phyloP scores from a whole-genome alignment of 805 yeast species.

The Pichia deserticola region DNA sequence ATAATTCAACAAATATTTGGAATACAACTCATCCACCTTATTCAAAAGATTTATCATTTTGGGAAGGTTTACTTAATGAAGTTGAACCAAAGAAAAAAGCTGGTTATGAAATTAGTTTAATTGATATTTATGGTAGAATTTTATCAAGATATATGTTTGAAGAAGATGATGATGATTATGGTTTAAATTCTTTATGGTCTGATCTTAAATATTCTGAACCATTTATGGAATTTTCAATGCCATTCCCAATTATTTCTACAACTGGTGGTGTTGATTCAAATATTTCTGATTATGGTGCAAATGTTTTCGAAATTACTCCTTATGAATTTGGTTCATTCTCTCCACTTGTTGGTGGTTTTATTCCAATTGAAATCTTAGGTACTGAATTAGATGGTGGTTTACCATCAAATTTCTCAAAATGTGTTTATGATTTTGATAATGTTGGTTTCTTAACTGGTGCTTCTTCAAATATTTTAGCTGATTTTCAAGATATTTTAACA shows the following conservation, averaged over 20 bases:
- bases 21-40: constrained; percentile 52
- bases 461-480: constrained; percentile 58
- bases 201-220: constrained; percentile 49
- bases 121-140: constrained; percentile 70
- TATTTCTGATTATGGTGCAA: constrained; percentile 48
- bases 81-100: constrained; percentile 42
- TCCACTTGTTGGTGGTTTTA: constrained; percentile 53
- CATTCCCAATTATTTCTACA: constrained; percentile 57
- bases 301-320: constrained; percentile 54
- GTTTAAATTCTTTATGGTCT: constrained; percentile 50
- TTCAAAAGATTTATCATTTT: constrained; percentile 42
- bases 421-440: constrained; percentile 65
- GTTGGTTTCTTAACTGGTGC: constrained; percentile 73
- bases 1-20: constrained; percentile 43
- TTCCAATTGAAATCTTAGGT: constrained; percentile 61
- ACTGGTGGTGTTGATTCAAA: constrained; percentile 49
- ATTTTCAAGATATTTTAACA: constrained; percentile 8
- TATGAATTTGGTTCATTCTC: constrained; percentile 84
- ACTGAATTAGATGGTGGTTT: constrained; percentile 50
- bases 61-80: constrained; percentile 42
- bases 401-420: constrained; percentile 35
- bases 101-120: constrained; percentile 54
- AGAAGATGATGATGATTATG: constrained; percentile 43
- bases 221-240: constrained; percentile 55
- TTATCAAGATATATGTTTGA: constrained; percentile 61